A percentile compares a stretch with the other conserved stretches of the same genome.
Conservation (phyloP, 768 basidiomycete genomes). For the Phanerodontia chrysosporium region DNA sequence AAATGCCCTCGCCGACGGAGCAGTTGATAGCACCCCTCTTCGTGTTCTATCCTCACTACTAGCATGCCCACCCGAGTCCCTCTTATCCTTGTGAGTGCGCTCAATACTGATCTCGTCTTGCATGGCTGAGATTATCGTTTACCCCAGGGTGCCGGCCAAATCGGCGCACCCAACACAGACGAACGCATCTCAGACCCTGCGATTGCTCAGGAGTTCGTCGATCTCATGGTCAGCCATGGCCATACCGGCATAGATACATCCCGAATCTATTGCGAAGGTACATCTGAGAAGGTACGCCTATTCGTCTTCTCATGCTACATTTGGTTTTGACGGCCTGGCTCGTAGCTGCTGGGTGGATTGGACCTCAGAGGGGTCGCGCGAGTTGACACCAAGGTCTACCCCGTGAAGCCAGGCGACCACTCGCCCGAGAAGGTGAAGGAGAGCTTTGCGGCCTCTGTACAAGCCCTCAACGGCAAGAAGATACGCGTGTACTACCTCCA, state of each 20-base stretch:
- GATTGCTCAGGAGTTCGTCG: conserved; percentile 41
- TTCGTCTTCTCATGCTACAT: not conserved
- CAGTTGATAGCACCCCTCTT: no score
- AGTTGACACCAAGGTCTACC: conserved; percentile 33
- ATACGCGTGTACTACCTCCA: conserved; percentile 55
- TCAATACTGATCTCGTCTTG: not conserved
- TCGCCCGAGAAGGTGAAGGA: conserved; percentile 36
- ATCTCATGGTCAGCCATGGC: conserved; percentile 38
- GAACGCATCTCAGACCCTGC: conserved; percentile 32
- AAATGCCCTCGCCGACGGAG: no score
- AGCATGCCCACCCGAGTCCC: not conserved
- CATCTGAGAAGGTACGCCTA: conserved; percentile 45
- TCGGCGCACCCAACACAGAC: conserved; percentile 36
- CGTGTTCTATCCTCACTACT: no score
- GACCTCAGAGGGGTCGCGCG: not conserved
- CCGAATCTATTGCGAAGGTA: conserved; percentile 46
- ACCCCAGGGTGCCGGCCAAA: conserved; percentile 44
- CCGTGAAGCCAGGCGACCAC: conserved; percentile 40
- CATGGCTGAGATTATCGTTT: not conserved
- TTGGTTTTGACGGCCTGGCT: not conserved
- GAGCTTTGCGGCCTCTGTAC: conserved; percentile 42
- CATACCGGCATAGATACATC: conserved; percentile 47
- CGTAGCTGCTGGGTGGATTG: conserved; percentile 1
- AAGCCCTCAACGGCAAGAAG: conserved; percentile 41
- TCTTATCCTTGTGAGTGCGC: not conserved